Evolutionary conservation across 2,329 filamentous ascomycete species (phyloP).

Genomic region (Trichoderma sp.): DNA sequence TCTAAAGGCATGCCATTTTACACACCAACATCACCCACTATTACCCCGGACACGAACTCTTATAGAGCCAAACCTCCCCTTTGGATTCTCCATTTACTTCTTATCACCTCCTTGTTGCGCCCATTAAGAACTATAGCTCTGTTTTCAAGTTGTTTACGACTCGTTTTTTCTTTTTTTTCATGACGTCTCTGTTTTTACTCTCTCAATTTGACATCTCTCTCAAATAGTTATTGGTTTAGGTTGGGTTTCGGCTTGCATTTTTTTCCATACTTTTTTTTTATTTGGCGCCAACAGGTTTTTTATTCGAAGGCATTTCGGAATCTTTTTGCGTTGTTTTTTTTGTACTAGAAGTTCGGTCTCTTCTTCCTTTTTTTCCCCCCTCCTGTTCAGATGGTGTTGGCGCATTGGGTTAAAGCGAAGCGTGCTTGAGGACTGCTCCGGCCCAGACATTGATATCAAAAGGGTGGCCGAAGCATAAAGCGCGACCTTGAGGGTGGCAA

Average conservation of each 20-base stretch:
- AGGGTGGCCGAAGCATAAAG: constrained; percentile 21
- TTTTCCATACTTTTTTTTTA: neutral
- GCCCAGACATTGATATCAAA: neutral
- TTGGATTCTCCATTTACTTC: constrained; percentile 23
- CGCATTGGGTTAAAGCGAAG: constrained; percentile 12
- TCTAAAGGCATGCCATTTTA: constrained; percentile 22
- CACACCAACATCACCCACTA: neutral
- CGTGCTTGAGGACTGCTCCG: constrained; percentile 25
- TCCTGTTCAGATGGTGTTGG: constrained; percentile 22
- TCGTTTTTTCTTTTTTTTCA: constrained; percentile 19
- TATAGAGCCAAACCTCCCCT: constrained; percentile 15
- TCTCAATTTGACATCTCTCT: constrained; percentile 7
- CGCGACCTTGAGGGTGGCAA: neutral
- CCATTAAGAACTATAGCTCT: constrained; percentile 16
- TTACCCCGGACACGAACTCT: constrained; percentile 11
- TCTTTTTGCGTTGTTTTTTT: constrained; percentile 10
- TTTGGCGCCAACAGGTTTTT: constrained; percentile 12
- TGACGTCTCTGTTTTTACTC: neutral
- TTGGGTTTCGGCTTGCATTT: constrained; percentile 2
- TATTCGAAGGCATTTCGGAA: constrained; percentile 5
- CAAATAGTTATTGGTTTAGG: constrained; percentile 8
- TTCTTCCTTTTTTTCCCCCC: neutral
- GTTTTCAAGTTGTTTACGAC: constrained; percentile 6
- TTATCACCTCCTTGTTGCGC: constrained; percentile 3
- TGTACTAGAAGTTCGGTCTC: constrained; percentile 17